phyloP scores from a whole-genome alignment of 768 basidiomycete genomes.

The Leccinellum rugosiceps region DNA sequence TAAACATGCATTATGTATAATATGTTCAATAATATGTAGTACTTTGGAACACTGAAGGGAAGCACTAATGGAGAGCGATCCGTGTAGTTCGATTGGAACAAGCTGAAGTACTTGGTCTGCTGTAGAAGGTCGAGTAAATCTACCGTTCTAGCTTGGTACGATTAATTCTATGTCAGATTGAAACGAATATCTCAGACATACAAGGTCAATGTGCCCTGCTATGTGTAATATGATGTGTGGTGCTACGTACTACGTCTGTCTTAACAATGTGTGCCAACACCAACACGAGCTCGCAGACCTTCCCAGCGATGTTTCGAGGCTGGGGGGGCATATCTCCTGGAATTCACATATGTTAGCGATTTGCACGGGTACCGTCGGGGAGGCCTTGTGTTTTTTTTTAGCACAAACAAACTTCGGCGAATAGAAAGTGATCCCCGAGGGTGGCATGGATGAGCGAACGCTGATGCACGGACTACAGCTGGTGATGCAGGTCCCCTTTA shows the following conservation, averaged over 20 bases:
- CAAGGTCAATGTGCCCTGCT: too few relatives aligned
- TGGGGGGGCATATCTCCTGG: too few relatives aligned
- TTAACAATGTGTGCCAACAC: too few relatives aligned
- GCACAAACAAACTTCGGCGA: constrained; percentile 26
- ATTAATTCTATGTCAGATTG: background rate
- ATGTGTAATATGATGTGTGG: too few relatives aligned
- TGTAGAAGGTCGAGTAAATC: background rate
- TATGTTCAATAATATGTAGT: background rate
- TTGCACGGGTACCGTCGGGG: too few relatives aligned
- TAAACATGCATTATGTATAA: background rate
- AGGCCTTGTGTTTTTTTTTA: too few relatives aligned
- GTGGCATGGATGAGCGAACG: constrained; percentile 64
- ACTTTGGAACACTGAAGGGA: background rate
- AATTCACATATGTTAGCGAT: too few relatives aligned
- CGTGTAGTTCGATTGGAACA: background rate
- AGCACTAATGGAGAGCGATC: background rate
- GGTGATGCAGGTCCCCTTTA: constrained; percentile 45
- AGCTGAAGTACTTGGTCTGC: background rate
- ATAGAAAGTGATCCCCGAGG: constrained; percentile 63
- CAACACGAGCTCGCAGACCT: too few relatives aligned
- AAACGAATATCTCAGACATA: too few relatives aligned
- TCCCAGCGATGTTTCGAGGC: too few relatives aligned
- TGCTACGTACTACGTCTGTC: too few relatives aligned
- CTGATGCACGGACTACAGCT: constrained; percentile 50
- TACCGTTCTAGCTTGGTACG: background rate